These are phyloP conservation scores for Arxiozyma slooffiae DNA, from an alignment of 1,139 yeast species.

Conservation along the genomic window DNA sequence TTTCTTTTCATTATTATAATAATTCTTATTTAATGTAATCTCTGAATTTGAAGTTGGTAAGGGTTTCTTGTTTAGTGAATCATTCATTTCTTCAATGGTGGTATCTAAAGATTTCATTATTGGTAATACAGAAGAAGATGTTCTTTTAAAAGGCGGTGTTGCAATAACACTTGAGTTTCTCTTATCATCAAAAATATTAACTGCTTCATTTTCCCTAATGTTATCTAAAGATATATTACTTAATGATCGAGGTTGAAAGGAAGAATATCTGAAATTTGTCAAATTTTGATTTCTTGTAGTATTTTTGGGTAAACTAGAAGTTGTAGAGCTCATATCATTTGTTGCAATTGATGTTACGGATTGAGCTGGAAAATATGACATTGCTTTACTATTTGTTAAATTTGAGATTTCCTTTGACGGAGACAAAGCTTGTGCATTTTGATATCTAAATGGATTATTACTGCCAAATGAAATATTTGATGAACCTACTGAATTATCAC, in stretches of 20 bases:
- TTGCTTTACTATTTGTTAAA: conserved; percentile 1
- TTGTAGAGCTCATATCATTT: background rate
- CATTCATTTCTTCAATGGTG: background rate
- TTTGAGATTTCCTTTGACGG: conserved; percentile 1
- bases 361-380: background rate
- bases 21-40: background rate
- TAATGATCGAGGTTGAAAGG: conserved; percentile 2
- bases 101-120: background rate
- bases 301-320: background rate
- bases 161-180: background rate
- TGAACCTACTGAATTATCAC: background rate
- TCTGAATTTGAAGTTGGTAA: background rate
- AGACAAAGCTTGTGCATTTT: background rate
- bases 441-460: conserved; percentile 4
- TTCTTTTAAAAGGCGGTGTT: conserved; percentile 2
- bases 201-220: conserved; percentile 28
- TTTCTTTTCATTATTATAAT: background rate
- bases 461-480: background rate
- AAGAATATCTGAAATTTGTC: background rate
- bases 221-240: conserved; percentile 27
- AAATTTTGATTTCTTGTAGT: background rate
- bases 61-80: background rate
- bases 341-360: background rate
- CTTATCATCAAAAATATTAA: conserved; percentile 15
- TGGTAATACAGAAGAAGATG: background rate